Evolutionary conservation across 305 asterid genomes (phyloP).

Genomic region (Fraxinus baroniana): DNA sequence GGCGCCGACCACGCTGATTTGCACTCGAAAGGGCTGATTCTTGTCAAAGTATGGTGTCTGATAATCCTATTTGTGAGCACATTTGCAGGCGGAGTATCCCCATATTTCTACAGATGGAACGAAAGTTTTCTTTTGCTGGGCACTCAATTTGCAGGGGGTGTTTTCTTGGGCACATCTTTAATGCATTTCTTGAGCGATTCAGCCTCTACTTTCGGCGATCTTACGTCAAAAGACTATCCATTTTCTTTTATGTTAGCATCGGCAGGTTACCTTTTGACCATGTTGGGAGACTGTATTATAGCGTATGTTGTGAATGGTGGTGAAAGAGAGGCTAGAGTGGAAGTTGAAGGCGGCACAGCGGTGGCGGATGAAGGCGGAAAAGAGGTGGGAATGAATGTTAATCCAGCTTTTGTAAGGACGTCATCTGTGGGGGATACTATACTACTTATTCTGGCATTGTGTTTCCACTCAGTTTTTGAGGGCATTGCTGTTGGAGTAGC

Average conservation of each 20-base stretch:
- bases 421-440: conserved; percentile 56
- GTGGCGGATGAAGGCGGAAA: conserved; percentile 8
- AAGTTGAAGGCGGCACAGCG: conserved; percentile 36
- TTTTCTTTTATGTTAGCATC: conserved; percentile 83
- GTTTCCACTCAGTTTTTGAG: conserved; percentile 90
- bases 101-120: conserved; percentile 79
- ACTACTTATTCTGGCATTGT: conserved; percentile 73
- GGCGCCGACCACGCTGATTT: conserved; percentile 1
- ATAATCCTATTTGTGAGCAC: conserved; percentile 66
- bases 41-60: conserved; percentile 76
- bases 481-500: conserved; percentile 95
- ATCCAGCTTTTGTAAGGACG: conserved; percentile 48
- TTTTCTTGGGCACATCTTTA: conserved; percentile 72
- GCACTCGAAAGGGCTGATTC: conserved; percentile 46
- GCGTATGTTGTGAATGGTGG: conserved; percentile 29
- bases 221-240: conserved; percentile 59
- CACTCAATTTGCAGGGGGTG: conserved; percentile 90
- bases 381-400: conserved; percentile 9
- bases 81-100: conserved; percentile 73
- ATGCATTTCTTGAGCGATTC: conserved; percentile 90
- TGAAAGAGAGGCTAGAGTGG: conserved; percentile 29
- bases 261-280: conserved; percentile 68
- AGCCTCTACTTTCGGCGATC: conserved; percentile 36
- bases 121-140: conserved; percentile 75
- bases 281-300: conserved; percentile 66